A percentile compares a stretch with the other conserved stretches of the same genome.
phyloP scores from a whole-genome alignment of 306 rosid genomes.

The Gleditsia sinensis region DNA sequence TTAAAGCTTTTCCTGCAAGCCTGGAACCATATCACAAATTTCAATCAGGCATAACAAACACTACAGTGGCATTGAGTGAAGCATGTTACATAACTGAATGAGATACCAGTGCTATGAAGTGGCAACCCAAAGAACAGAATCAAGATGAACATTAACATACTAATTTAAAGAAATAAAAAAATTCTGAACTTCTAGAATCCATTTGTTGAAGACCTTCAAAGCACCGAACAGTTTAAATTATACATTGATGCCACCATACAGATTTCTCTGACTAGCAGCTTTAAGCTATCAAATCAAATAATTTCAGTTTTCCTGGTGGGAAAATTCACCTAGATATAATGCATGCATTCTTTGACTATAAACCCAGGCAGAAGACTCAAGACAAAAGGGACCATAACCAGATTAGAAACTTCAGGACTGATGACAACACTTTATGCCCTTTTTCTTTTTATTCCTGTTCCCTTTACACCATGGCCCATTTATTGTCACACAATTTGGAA shows the following conservation, averaged over 20 bases:
- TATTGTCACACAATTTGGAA: conserved; percentile 11
- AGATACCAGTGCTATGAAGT: conserved; percentile 11
- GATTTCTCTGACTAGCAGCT: conserved; percentile 3
- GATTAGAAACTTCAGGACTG: conserved; percentile 2
- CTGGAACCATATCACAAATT: conserved; percentile 49
- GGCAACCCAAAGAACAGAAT: conserved; percentile 19
- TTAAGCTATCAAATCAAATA: conserved; percentile 18
- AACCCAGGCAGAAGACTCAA: not conserved
- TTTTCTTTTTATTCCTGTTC: not conserved
- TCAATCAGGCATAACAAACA: conserved; percentile 34
- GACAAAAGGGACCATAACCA: not conserved
- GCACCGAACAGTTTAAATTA: conserved; percentile 27
- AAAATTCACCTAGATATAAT: conserved; percentile 7
- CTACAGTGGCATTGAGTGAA: conserved; percentile 11
- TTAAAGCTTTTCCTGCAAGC: conserved; percentile 89
- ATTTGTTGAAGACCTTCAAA: conserved; percentile 13
- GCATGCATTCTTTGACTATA: conserved; percentile 6
- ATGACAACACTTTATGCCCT: not conserved
- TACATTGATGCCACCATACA: conserved; percentile 8
- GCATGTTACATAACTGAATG: conserved; percentile 21
- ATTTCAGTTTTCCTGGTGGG: conserved; percentile 12
- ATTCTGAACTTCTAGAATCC: conserved; percentile 11
- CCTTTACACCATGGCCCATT: conserved; percentile 11
- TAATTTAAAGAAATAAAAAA: conserved; percentile 21
- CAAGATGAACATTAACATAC: conserved; percentile 23